Evolutionary conservation across 192 early-diverging fungal genomes (phyloP).

Genomic region (Dissophora globulifera): DNA sequence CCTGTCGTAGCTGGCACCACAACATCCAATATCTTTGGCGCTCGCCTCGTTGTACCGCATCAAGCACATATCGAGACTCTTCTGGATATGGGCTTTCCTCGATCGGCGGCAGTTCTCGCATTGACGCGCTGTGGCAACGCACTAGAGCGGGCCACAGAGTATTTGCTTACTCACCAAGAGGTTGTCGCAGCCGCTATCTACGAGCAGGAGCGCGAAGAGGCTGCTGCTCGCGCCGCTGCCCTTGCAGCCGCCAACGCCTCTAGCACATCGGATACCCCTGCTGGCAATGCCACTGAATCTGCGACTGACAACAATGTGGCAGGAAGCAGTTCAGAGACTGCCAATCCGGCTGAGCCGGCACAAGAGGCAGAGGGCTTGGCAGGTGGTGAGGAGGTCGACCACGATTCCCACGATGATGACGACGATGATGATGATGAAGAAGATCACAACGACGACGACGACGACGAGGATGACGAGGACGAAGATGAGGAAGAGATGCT

Average conservation of each 20-base stretch:
- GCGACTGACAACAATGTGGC: conserved; percentile 5
- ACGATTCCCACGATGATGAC: conserved; percentile 21
- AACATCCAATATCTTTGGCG: conserved; percentile 49
- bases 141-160: conserved; percentile 85
- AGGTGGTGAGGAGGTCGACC: conserved; percentile 26
- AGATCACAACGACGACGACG: conserved; percentile 16
- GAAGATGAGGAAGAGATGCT: conserved; percentile 52
- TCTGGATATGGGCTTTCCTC: conserved; percentile 89
- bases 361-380: conserved; percentile 1
- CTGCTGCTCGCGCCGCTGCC: conserved; percentile 50
- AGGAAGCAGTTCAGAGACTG: conserved; percentile 3
- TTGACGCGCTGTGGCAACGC: conserved; percentile 81
- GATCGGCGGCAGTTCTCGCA: conserved; percentile 80
- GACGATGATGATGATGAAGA: conserved; percentile 49
- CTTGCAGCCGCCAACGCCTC: conserved; percentile 51
- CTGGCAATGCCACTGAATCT: not conserved
- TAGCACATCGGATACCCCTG: not conserved
- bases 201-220: conserved; percentile 48
- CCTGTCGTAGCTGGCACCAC: conserved; percentile 20
- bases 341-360: not conserved
- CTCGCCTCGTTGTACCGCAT: conserved; percentile 66
- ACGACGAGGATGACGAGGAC: conserved; percentile 42
- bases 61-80: conserved; percentile 74
- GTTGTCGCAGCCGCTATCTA: conserved; percentile 54
- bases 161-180: conserved; percentile 80